Evolutionary conservation across 495 filamentous ascomycete species (phyloP), one percentile per base, ranked within the genome.

Genomic region (Penicillium salamii): DNA sequence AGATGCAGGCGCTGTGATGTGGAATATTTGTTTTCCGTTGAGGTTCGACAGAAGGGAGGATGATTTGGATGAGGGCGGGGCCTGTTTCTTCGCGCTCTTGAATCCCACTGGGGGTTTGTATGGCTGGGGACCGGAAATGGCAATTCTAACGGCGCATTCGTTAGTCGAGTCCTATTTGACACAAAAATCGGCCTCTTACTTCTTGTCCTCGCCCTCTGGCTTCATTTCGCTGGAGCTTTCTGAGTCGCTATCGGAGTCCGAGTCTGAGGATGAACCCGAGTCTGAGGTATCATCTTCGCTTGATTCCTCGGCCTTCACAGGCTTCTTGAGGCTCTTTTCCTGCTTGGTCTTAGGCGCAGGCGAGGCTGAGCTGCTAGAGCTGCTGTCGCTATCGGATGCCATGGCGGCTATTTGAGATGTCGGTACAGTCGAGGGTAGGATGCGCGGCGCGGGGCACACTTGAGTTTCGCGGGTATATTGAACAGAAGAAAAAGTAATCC

Each of bases 31-130:
- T 47, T 76, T 76, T 39, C 70, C 71, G 44, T 54, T 52, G 42
- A 76, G 60, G 43, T 74, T 61, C 38, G 70, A 69, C 23, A 77
- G 61, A 21, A 69, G 39, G 15, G 72, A 71, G 31, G 65, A 61
- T 24, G 59, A 57, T 46, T 35, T 64, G 14, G 69, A 67, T 41
- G 71, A 66, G 31, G 69, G 57, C 7, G 67, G 52, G 18, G 57
- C 40, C 42, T 67, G 62, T 46, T 67, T 62, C 46, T 68, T 72
- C 48, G 55, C 59, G 28, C 63, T 46, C 44, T 68, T 74, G 64
- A 76, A 76, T 5, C 71, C 73, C 3, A 54, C 42, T 1, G 73
- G 73, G 3, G 73, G 60, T 53, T 70, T 69, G 64, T 70, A 76
- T 7, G 62, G 54, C 55, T 62, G 59, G 7, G 66, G 50, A 20